Conservation (phyloP, 257 asterid species). For the Penstemon barbatus region DNA sequence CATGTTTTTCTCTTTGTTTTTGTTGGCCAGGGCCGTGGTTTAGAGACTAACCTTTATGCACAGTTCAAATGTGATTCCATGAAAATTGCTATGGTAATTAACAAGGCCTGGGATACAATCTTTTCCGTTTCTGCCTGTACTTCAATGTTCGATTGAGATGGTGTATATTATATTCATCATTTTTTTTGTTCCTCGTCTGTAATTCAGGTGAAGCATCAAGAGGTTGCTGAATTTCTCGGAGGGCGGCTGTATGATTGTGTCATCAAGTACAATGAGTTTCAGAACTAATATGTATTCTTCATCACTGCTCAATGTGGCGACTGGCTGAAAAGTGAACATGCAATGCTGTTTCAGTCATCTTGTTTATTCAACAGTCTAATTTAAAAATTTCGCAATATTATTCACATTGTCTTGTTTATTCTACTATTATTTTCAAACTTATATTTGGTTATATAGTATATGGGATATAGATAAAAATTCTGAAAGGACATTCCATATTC, state of each 20-base stretch:
- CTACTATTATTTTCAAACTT: background rate
- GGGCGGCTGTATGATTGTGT: conserved; percentile 96
- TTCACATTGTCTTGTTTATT: background rate
- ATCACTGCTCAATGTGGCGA: conserved; percentile 3
- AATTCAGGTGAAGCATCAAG: conserved; percentile 89
- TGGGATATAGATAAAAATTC: conserved; percentile 50
- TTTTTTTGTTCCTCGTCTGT: conserved; percentile 13
- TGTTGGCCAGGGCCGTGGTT: conserved; percentile 81
- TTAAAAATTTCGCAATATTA: background rate
- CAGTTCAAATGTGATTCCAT: conserved; percentile 89
- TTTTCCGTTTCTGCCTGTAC: background rate
- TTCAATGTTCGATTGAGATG: conserved; percentile 9
- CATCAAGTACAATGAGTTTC: conserved; percentile 67
- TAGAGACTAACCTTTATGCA: conserved; percentile 96
- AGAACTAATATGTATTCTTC: conserved; percentile 24
- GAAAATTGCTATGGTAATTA: conserved; percentile 86
- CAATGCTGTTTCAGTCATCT: conserved; percentile 7
- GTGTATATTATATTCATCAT: background rate
- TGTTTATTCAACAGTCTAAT: conserved; percentile 14
- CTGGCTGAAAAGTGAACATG: background rate
- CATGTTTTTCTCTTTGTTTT: background rate
- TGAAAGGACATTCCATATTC: conserved; percentile 95
- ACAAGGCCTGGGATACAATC: background rate
- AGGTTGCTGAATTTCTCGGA: conserved; percentile 96
- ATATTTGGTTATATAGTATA: no score